A percentile compares a stretch with the other conserved stretches of the same genome.
These are phyloP conservation scores for Atkinsonella hypoxylon DNA, from an alignment of 2,329 filamentous ascomycete species.

Conservation along the genomic window DNA sequence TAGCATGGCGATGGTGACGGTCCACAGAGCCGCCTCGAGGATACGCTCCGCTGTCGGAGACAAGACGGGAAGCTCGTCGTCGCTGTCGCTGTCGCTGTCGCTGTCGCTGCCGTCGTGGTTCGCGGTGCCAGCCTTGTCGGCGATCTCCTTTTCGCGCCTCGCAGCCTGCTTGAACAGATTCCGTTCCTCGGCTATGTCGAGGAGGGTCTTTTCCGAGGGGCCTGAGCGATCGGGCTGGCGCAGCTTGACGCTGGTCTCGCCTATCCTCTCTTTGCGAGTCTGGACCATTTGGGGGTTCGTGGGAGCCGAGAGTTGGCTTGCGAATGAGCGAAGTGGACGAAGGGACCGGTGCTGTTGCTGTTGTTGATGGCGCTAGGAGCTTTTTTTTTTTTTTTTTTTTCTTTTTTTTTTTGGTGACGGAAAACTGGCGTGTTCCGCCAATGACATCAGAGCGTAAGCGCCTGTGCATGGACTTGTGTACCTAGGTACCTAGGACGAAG, in stretches of 20 bases:
- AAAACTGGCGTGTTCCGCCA: too few relatives aligned
- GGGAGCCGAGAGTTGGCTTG: too few relatives aligned
- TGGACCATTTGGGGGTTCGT: too few relatives aligned
- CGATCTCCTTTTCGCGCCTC: conserved; percentile 21
- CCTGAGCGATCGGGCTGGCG: conserved; percentile 56
- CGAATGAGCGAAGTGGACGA: too few relatives aligned
- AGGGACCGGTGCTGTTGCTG: too few relatives aligned
- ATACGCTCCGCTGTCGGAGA: conserved; percentile 36
- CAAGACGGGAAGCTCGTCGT: conserved; percentile 20
- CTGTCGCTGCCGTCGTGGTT: conserved; percentile 9
- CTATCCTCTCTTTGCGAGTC: conserved; percentile 35
- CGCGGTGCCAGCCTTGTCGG: conserved; percentile 10
- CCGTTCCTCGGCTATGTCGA: conserved; percentile 57
- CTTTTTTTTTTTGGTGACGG: too few relatives aligned
- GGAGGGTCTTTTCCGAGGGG: conserved; percentile 52
- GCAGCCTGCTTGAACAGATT: conserved; percentile 42
- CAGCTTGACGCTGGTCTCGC: conserved; percentile 44
- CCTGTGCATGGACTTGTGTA: too few relatives aligned
- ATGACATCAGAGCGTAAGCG: too few relatives aligned
- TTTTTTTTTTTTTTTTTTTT: too few relatives aligned
- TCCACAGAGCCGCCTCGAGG: conserved; percentile 46
- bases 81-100: conserved; percentile 19
- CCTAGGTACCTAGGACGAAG: too few relatives aligned
- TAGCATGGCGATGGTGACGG: conserved; percentile 52
- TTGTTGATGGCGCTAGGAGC: too few relatives aligned